Evolutionary conservation across 371 early-diverging fungal genomes (phyloP).

Genomic region (Mucor plumbeus): DNA sequence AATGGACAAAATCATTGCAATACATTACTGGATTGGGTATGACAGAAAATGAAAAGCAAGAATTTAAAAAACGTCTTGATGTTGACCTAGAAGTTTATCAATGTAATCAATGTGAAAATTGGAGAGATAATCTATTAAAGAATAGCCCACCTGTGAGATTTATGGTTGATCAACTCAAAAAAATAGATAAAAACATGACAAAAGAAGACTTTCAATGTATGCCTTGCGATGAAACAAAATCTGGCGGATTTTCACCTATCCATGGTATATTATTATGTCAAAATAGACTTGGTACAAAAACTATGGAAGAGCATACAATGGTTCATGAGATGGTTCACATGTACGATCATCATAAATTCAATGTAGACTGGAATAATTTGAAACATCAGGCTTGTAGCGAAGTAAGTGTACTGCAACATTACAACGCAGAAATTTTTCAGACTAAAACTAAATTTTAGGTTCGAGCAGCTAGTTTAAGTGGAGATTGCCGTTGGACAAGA

Average conservation of each 20-base stretch:
- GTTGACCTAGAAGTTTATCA: slow-evolving; percentile 60
- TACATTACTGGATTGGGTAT: slow-evolving; percentile 71
- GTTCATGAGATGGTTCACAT: slow-evolving; percentile 97
- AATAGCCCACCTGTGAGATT: slow-evolving; percentile 84
- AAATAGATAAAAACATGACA: slow-evolving; percentile 69
- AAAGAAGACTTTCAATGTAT: slow-evolving; percentile 74
- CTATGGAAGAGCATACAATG: slow-evolving; percentile 87
- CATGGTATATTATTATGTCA: slow-evolving; percentile 87
- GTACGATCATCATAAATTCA: slow-evolving; percentile 86
- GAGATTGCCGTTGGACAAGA: slow-evolving; percentile 90
- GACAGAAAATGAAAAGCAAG: slow-evolving; percentile 47
- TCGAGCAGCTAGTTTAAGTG: slow-evolving; percentile 89
- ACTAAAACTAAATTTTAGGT: slow-evolving; percentile 51
- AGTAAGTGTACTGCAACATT: slow-evolving; percentile 34
- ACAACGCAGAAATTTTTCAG: too few relatives aligned
- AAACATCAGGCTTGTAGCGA: slow-evolving; percentile 94
- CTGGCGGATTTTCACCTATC: slow-evolving; percentile 85
- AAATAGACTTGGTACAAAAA: slow-evolving; percentile 74
- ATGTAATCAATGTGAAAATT: slow-evolving; percentile 68
- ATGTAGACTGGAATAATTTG: slow-evolving; percentile 83
- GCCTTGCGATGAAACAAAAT: slow-evolving; percentile 79
- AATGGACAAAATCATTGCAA: slow-evolving; percentile 61
- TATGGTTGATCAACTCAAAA: slow-evolving; percentile 78
- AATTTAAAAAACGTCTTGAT: slow-evolving; percentile 41
- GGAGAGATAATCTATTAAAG: slow-evolving; percentile 74